Percentiles rank a stretch among this genome's conserved stretches.
Evolutionary conservation across 2,329 filamentous ascomycete species (phyloP).

Genomic region (Metarhizium rileyi): DNA sequence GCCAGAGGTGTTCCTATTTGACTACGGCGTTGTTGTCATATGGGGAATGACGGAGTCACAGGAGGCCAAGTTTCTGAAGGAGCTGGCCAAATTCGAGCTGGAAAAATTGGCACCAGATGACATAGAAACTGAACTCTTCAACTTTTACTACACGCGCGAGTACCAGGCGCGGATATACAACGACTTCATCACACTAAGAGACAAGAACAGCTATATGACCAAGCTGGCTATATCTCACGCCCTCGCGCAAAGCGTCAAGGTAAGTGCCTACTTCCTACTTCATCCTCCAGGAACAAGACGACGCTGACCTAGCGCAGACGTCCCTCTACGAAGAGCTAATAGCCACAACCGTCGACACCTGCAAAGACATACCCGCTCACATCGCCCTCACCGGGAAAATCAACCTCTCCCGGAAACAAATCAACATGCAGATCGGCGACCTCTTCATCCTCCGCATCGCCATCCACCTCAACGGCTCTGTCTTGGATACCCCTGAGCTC

Average conservation of each 20-base stretch:
- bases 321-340: slow-evolving; percentile 94
- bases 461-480: slow-evolving; percentile 93
- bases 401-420: slow-evolving; percentile 74
- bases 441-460: slow-evolving; percentile 96
- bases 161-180: slow-evolving; percentile 99
- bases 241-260: slow-evolving; percentile 89
- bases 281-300: background rate
- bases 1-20: slow-evolving; percentile 90
- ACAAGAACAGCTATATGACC: slow-evolving; percentile 96
- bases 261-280: slow-evolving; percentile 21
- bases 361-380: slow-evolving; percentile 85
- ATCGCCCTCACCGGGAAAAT: slow-evolving; percentile 92
- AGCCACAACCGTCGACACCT: slow-evolving; percentile 84
- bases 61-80: slow-evolving; percentile 84
- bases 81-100: slow-evolving; percentile 86
- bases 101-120: slow-evolving; percentile 84
- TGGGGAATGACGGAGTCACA: slow-evolving; percentile 95
- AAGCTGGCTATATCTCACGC: slow-evolving; percentile 96
- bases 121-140: slow-evolving; percentile 94
- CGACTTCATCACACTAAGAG: slow-evolving; percentile 90
- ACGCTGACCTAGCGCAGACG: slow-evolving; percentile 44
- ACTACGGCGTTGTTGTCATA: slow-evolving; percentile 95
- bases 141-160: slow-evolving; percentile 97
- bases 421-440: slow-evolving; percentile 99
- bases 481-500: slow-evolving; percentile 91